Conservation (phyloP, 768 basidiomycete genomes). For the Tulasnella sp. region DNA sequence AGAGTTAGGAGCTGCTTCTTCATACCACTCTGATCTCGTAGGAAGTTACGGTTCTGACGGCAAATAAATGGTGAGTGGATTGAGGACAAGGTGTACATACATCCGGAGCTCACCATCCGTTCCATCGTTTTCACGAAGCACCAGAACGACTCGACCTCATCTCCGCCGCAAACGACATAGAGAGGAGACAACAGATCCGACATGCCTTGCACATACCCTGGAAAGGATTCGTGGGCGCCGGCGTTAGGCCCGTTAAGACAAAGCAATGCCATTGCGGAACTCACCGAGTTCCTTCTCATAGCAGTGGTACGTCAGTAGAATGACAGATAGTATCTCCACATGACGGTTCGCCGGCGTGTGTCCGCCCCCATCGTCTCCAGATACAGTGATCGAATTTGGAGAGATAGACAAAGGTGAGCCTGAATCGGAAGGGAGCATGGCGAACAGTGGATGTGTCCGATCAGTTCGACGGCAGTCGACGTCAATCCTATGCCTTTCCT, state of each 20-base stretch:
- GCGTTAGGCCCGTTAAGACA: too few species aligned
- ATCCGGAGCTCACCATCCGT: constrained; percentile 70
- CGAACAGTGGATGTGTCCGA: constrained; percentile 82
- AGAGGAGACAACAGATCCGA: constrained; percentile 89
- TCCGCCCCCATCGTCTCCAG: constrained; percentile 47
- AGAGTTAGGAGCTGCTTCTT: constrained; percentile 82
- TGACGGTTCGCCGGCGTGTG: constrained; percentile 87
- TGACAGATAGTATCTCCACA: constrained; percentile 73
- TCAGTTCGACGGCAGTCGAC: constrained; percentile 97
- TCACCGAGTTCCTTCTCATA: constrained; percentile 78
- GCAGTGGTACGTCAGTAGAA: constrained; percentile 85
- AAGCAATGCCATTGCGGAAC: constrained; percentile 23
- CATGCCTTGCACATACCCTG: constrained; percentile 98
- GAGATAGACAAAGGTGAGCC: neutral
- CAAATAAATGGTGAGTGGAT: neutral
- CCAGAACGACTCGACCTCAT: constrained; percentile 92
- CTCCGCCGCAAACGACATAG: constrained; percentile 80
- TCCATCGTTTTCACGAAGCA: constrained; percentile 92
- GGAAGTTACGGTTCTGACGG: constrained; percentile 80
- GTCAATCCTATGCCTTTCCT: constrained; percentile 89
- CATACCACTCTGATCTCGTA: constrained; percentile 96
- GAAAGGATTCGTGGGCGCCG: neutral
- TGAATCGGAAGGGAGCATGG: constrained; percentile 26
- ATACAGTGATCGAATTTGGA: constrained; percentile 11
- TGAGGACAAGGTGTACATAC: too few species aligned